phyloP scores from a whole-genome alignment of 2,329 filamentous ascomycete species.

The Didymella exigua region DNA sequence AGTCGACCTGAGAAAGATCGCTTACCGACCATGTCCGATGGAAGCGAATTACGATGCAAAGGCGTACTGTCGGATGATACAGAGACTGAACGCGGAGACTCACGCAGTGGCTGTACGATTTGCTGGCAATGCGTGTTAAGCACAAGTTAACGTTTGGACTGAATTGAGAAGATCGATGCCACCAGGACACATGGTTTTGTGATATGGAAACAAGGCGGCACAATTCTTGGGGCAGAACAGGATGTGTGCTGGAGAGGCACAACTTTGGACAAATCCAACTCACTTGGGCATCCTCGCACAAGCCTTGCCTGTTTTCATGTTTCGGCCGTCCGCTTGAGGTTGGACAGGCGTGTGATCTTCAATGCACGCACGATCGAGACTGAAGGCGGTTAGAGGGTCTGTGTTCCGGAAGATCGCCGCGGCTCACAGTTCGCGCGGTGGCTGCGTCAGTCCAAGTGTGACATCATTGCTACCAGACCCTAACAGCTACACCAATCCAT shows the following conservation, averaged over 20 bases:
- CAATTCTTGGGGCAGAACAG: background rate
- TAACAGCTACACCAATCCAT: constrained; percentile 15
- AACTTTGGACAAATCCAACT: background rate
- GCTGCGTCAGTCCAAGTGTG: constrained; percentile 14
- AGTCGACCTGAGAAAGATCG: background rate
- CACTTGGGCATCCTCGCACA: background rate
- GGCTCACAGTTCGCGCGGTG: constrained; percentile 15
- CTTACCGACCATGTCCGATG: background rate
- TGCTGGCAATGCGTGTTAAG: background rate
- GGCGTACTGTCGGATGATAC: background rate
- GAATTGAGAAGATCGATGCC: too few species aligned
- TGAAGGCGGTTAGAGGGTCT: constrained; percentile 13
- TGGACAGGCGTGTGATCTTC: constrained; percentile 12
- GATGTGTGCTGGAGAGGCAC: background rate
- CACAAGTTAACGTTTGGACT: too few species aligned
- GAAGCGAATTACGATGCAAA: background rate
- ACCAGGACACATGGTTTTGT: background rate
- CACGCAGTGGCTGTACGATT: background rate
- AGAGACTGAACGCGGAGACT: background rate
- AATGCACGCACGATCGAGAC: constrained; percentile 12
- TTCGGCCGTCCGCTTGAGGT: constrained; percentile 8
- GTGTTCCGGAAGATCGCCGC: constrained; percentile 16
- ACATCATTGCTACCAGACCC: constrained; percentile 18
- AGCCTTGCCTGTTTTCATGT: constrained; percentile 6
- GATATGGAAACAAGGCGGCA: background rate